Evolutionary conservation across 2,329 filamentous ascomycete genomes (phyloP).

Genomic region (Aspergillus pseudoterreus): DNA sequence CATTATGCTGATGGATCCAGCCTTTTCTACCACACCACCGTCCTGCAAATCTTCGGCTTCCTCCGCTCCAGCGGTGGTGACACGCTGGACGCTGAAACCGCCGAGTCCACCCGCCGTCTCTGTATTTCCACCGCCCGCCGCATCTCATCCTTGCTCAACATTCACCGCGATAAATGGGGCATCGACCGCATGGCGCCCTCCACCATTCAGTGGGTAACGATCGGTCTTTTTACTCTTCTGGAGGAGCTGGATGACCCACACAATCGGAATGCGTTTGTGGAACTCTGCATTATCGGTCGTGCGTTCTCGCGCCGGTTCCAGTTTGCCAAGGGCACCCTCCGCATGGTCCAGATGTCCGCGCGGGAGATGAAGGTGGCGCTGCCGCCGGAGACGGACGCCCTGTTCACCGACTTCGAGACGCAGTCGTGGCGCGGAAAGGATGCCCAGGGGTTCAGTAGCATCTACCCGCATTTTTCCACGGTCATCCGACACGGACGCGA

Average conservation of each 20-base stretch:
- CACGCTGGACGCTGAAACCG: conserved; percentile 1
- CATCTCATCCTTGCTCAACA: conserved; percentile 21
- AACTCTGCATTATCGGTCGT: conserved; percentile 22
- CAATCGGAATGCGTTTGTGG: conserved; percentile 23
- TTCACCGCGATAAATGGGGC: conserved; percentile 27
- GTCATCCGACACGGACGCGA: conserved; percentile 10
- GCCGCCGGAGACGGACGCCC: conserved; percentile 20
- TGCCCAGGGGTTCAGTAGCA: conserved; percentile 19
- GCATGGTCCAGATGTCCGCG: conserved; percentile 26
- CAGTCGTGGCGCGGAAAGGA: conserved; percentile 16
- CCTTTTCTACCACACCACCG: conserved; percentile 24
- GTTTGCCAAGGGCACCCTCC: conserved; percentile 23
- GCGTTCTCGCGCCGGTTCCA: conserved; percentile 24
- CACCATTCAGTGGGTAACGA: conserved; percentile 24
- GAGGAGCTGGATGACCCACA: conserved; percentile 19
- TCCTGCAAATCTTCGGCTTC: conserved; percentile 27
- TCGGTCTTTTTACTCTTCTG: conserved; percentile 24
- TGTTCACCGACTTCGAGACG: conserved; percentile 21
- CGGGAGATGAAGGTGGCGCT: conserved; percentile 18
- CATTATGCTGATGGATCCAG: conserved; percentile 5
- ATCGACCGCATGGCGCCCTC: conserved; percentile 24
- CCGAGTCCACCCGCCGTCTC: conserved; percentile 11
- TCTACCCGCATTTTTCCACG: conserved; percentile 21
- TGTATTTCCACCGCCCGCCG: conserved; percentile 19
- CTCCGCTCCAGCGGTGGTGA: conserved; percentile 13